Evolutionary conservation across 352 stramenopile species (phyloP).

Genomic region (Phytophthora sp.): DNA sequence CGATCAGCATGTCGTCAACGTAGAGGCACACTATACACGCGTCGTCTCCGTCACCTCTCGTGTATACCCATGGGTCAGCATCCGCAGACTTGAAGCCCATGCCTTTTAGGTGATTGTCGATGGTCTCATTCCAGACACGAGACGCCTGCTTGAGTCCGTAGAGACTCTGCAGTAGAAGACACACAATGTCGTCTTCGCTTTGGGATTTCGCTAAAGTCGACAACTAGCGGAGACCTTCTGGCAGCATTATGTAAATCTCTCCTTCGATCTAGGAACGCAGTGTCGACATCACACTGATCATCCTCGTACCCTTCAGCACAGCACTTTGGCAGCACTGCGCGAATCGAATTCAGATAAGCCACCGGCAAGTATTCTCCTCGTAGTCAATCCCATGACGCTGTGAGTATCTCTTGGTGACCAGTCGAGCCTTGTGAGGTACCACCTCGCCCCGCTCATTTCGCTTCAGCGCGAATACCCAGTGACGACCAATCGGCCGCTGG

Average conservation of each 20-base stretch:
- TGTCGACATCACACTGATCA: conserved; percentile 4
- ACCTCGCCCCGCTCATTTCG: background rate
- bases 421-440: background rate
- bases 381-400: conserved; percentile 6
- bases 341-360: conserved; percentile 5
- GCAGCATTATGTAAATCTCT: background rate
- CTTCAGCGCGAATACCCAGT: background rate
- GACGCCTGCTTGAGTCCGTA: background rate
- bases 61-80: background rate
- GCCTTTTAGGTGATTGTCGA: background rate
- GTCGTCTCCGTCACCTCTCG: background rate
- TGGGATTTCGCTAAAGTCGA: background rate
- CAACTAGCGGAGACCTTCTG: background rate
- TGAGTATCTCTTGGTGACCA: background rate
- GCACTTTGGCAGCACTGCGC: background rate
- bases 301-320: background rate
- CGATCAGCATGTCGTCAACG: too few relatives aligned
- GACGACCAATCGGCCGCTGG: conserved; percentile 12
- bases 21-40: background rate
- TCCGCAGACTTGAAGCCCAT: conserved; percentile 6
- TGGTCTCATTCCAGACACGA: conserved; percentile 1
- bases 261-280: background rate
- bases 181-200: conserved; percentile 3
- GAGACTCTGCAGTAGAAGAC: background rate
- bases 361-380: conserved; percentile 3